Base-by-base conservation (phyloP, 2,329 filamentous ascomycete genomes). In the Clonostachys rhizophaga region DNA sequence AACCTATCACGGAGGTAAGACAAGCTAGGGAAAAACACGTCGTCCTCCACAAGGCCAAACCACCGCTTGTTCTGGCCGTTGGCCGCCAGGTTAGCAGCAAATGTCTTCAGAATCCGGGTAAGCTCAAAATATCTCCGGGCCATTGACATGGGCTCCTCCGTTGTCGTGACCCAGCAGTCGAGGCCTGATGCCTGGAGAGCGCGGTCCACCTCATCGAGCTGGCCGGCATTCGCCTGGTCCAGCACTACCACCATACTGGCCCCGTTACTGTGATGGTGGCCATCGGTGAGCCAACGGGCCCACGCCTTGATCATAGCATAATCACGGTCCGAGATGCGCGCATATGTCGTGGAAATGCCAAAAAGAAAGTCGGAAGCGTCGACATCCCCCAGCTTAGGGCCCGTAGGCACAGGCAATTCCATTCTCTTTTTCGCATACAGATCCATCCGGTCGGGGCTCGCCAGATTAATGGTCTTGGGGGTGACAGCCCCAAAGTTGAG, bases 251-350 rank as follows among this genome's bases (percentile, higher is more conserved):
- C 53, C 12, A 75, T 52, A 6, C 59, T 65, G 4, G 71, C 72
- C 11, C 73, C 72, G 49, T 74, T 75, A 3, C 66, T 67, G 12
- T 55, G 53, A 4, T 64, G 60, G 9, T 60, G 59, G 5, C 68
- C 67, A 41, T 70, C 60, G 1, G 73, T 73, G 47, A 75, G 62
- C 71, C 70, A 75, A 4, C 71, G 62, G 36, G 67, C 59, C 72
- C 72, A 75, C 48, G 69, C 65, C 40, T 59, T 60, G 6, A 74
- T 53, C 40, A 73, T 55, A 10, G 67, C 63, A 47, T 63, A 64
- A 45, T 73, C 63, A 10, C 62, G 56, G 40, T 65, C 62, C 3
- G 58, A 57, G 33, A 76, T 57, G 5, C 70, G 64, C 14, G 62
- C 58, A 47, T 67, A 72, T 12, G 68, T 71, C 1, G 71, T 71